Percentiles rank a stretch among this genome's conserved stretches.
phyloP scores from a whole-genome alignment of 2,329 filamentous ascomycete species.

The Shiraia bambusicola region DNA sequence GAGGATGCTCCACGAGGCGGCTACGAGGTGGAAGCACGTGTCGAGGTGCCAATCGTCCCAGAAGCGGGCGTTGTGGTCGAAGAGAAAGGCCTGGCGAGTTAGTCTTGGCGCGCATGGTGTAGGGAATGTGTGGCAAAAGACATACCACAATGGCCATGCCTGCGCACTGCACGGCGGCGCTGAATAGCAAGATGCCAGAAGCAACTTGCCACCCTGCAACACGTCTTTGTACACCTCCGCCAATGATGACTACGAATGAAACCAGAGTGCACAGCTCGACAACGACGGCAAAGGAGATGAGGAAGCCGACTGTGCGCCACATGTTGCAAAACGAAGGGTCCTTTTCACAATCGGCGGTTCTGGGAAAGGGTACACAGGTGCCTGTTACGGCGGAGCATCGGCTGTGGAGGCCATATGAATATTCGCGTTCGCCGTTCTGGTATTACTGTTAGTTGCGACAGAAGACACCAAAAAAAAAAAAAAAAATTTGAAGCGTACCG shows the following conservation, averaged over 20 bases:
- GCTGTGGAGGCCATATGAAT: constrained; percentile 73
- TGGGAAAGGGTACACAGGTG: constrained; percentile 67
- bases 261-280: constrained; percentile 79
- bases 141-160: constrained; percentile 81
- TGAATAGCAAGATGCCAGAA: constrained; percentile 63
- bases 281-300: constrained; percentile 83
- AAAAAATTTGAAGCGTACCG: constrained; percentile 25
- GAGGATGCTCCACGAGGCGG: constrained; percentile 60
- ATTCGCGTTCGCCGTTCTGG: constrained; percentile 38
- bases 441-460: constrained; percentile 9
- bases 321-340: constrained; percentile 81
- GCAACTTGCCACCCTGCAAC: constrained; percentile 82
- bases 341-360: constrained; percentile 64
- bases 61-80: constrained; percentile 81
- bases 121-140: constrained; percentile 2
- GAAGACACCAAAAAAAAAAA: too few relatives aligned
- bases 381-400: constrained; percentile 72
- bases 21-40: constrained; percentile 72
- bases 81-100: constrained; percentile 70
- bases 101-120: constrained; percentile 7
- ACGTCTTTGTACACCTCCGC: constrained; percentile 76
- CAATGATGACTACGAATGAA: constrained; percentile 73
- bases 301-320: constrained; percentile 86
- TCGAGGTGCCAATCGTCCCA: constrained; percentile 80
- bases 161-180: constrained; percentile 70